Conservation (phyloP, 148 eudicot species). For the Diospyros kaki region DNA sequence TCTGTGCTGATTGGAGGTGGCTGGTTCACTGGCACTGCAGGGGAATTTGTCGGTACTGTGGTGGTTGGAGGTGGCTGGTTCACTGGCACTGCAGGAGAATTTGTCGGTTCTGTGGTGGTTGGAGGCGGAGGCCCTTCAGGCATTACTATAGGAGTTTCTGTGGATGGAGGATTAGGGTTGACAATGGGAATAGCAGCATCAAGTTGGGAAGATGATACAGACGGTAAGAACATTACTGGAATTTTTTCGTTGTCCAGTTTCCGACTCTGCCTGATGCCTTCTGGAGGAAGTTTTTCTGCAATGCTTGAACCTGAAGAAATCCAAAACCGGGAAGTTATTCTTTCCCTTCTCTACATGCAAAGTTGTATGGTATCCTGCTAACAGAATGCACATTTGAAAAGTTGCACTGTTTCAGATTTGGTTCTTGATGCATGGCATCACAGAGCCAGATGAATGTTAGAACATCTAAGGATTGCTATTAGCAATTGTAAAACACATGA, state of each 20-base stretch:
- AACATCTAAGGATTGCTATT: too few species aligned
- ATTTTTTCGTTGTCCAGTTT: constrained; percentile 27
- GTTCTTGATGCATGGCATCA: too few species aligned
- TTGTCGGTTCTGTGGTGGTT: constrained; percentile 25
- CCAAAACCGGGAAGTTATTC: neutral
- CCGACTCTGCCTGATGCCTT: constrained; percentile 31
- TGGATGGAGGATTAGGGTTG: constrained; percentile 38
- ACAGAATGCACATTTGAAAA: too few species aligned
- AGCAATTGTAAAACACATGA: too few species aligned
- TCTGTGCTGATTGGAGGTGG: constrained; percentile 29
- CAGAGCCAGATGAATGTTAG: too few species aligned
- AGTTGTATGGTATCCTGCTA: too few species aligned
- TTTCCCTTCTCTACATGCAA: neutral
- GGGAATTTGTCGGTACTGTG: neutral
- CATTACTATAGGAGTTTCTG: constrained; percentile 23
- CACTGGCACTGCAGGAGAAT: neutral
- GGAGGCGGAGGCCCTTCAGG: constrained; percentile 33
- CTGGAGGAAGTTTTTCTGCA: constrained; percentile 25
- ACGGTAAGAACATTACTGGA: constrained; percentile 24
- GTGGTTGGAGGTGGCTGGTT: constrained; percentile 36
- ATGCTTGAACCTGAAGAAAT: constrained; percentile 51
- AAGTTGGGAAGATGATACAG: constrained; percentile 20
- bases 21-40: too few species aligned
- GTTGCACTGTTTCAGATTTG: too few species aligned
- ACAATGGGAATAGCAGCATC: constrained; percentile 41